Conservation (phyloP, 139 green algal genomes). For the Eudorina sp. region DNA sequence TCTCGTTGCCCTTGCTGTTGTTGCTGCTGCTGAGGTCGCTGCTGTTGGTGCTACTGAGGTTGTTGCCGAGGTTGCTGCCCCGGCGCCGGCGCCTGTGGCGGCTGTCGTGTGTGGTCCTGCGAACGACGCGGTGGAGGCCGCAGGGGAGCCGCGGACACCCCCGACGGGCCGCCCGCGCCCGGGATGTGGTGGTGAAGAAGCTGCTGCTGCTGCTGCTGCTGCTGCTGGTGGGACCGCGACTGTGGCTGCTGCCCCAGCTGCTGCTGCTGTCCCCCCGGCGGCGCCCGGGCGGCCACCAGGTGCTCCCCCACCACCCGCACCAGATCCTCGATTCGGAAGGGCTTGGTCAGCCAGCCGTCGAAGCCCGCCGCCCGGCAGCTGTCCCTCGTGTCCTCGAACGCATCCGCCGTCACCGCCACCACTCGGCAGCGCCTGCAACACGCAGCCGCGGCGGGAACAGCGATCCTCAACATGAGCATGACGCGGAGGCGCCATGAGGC, state of each 20-base stretch:
- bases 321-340: conserved; percentile 86
- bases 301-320: conserved; percentile 60
- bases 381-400: conserved; percentile 86
- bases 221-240: not conserved
- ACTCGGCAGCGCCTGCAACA: conserved; percentile 53
- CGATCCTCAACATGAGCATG: too few species aligned
- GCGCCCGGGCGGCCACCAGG: not conserved
- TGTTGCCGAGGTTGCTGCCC: not conserved
- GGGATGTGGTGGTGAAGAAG: too few species aligned
- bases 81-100: not conserved
- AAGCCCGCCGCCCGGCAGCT: conserved; percentile 81
- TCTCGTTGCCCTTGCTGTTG: not conserved
- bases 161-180: too few species aligned
- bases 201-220: not conserved
- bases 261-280: not conserved
- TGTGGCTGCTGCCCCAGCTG: too few species aligned
- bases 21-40: not conserved
- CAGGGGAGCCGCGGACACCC: too few species aligned
- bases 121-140: not conserved
- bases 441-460: too few species aligned
- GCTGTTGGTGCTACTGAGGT: not conserved
- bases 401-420: conserved; percentile 85
- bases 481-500: too few species aligned
- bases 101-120: too few species aligned
- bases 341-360: conserved; percentile 86